A percentile compares a stretch with the other conserved stretches of the same genome.
phyloP scores from a whole-genome alignment of 768 basidiomycete species.

The Tylopilus rubrobrunneus region DNA sequence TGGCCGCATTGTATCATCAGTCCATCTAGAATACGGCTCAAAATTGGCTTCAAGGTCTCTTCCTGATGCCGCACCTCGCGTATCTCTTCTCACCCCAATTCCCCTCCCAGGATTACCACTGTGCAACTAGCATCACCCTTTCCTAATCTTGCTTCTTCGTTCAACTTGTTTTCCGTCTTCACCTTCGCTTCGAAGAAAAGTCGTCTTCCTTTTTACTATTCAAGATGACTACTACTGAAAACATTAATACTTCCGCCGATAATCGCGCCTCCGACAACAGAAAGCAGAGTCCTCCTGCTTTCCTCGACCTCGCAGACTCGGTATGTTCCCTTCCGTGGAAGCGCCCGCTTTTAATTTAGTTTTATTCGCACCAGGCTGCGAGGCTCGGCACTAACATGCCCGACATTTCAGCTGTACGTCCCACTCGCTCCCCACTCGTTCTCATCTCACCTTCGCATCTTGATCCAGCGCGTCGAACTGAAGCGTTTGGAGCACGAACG shows the following conservation, averaged over 20 bases:
- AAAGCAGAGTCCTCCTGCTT: conserved; percentile 87
- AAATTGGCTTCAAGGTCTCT: conserved; percentile 68
- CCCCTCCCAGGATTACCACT: conserved; percentile 50
- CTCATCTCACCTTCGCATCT: conserved; percentile 8
- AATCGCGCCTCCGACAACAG: conserved; percentile 65
- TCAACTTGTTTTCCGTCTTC: conserved; percentile 52
- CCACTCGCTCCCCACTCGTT: neutral
- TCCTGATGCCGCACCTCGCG: conserved; percentile 14
- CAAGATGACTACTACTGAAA: conserved; percentile 72
- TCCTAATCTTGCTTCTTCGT: conserved; percentile 48
- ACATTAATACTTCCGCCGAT: conserved; percentile 70
- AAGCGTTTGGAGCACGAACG: conserved; percentile 86
- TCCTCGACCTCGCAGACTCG: conserved; percentile 91
- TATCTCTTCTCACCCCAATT: conserved; percentile 23
- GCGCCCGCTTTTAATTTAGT: conserved; percentile 7
- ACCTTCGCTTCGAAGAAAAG: conserved; percentile 49
- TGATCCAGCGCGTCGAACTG: conserved; percentile 73
- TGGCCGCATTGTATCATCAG: conserved; percentile 78
- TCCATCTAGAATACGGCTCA: conserved; percentile 68
- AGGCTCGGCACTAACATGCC: conserved; percentile 82
- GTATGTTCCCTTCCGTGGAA: conserved; percentile 44
- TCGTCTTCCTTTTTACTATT: conserved; percentile 38
- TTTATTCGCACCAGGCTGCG: conserved; percentile 51
- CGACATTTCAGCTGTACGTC: conserved; percentile 80
- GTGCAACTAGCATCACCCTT: conserved; percentile 61